Conservation (phyloP, 164 flowering plant genomes). For the Liriodendron chinense region DNA sequence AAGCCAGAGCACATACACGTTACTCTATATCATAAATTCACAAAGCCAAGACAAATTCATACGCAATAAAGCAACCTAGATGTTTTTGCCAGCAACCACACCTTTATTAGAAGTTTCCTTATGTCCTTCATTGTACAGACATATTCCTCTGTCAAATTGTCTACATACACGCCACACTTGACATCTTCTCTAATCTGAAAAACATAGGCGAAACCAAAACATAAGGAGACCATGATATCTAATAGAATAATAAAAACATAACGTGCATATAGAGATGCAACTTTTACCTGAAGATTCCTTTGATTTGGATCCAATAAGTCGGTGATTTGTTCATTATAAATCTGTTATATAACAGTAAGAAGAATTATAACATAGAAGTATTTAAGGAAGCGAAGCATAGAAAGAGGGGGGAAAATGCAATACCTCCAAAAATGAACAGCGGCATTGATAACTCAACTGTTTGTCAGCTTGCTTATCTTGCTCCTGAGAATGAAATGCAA, state of each 20-base stretch:
- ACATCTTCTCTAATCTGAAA: slow-evolving; percentile 91
- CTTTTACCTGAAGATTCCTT: slow-evolving; percentile 70
- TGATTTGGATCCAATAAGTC: slow-evolving; percentile 87
- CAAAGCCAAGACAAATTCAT: not conserved
- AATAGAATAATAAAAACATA: not conserved
- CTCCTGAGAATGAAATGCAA: slow-evolving; percentile 46
- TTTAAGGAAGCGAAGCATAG: not conserved
- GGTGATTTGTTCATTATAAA: slow-evolving; percentile 97
- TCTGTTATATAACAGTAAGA: slow-evolving; percentile 39
- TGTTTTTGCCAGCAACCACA: not conserved
- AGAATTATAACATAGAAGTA: not conserved
- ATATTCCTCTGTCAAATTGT: slow-evolving; percentile 75
- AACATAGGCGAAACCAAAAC: not conserved
- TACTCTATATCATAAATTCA: not conserved
- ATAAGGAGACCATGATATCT: not conserved
- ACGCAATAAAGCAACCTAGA: too few relatives aligned
- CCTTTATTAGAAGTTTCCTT: slow-evolving; percentile 72
- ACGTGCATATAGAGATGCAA: not conserved
- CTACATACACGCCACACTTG: slow-evolving; percentile 94
- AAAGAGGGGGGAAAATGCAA: not conserved
- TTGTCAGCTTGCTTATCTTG: slow-evolving; percentile 78
- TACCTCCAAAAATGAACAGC: slow-evolving; percentile 98
- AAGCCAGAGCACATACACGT: not conserved
- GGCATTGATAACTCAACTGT: slow-evolving; percentile 82
- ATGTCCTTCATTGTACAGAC: slow-evolving; percentile 71